These are phyloP conservation scores for Henckelia pumila DNA, from an alignment of 257 asterid genomes.

Conservation along the genomic window DNA sequence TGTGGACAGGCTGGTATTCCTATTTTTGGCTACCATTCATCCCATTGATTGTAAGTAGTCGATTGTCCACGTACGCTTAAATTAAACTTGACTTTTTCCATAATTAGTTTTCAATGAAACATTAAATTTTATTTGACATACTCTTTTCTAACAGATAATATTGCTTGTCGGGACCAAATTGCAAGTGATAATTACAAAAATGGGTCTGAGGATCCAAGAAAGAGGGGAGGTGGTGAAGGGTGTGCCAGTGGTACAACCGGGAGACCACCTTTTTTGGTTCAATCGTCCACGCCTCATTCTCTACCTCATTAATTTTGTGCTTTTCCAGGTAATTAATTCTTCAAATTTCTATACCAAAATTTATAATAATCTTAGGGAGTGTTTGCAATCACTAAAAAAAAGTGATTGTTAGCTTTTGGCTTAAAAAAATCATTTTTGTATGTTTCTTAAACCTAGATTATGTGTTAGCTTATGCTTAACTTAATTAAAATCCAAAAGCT, in stretches of 20 bases:
- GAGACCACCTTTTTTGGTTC: constrained; percentile 88
- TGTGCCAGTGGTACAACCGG: constrained; percentile 73
- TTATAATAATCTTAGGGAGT: too few relatives aligned
- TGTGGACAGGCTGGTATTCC: constrained; percentile 77
- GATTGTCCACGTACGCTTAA: neutral
- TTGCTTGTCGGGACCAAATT: constrained; percentile 79
- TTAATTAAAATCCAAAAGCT: too few relatives aligned
- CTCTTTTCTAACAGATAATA: constrained; percentile 46
- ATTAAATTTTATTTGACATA: neutral
- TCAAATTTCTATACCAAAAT: too few relatives aligned
- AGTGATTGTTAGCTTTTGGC: too few relatives aligned
- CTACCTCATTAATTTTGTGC: constrained; percentile 76
- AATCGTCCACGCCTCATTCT: constrained; percentile 73
- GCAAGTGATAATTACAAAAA: constrained; percentile 83
- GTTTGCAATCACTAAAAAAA: too few relatives aligned
- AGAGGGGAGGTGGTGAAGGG: constrained; percentile 76
- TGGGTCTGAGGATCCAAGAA: constrained; percentile 84
- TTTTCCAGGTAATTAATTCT: constrained; percentile 60
- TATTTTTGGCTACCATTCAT: constrained; percentile 86
- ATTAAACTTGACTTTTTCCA: constrained; percentile 11
- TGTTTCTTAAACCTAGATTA: too few relatives aligned
- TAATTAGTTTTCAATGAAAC: neutral
- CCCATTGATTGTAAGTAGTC: constrained; percentile 73
- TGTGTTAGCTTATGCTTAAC: too few relatives aligned
- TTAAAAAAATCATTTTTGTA: too few relatives aligned